Conservation (phyloP, 2,329 filamentous ascomycete species). For the Ustulina deusta region DNA sequence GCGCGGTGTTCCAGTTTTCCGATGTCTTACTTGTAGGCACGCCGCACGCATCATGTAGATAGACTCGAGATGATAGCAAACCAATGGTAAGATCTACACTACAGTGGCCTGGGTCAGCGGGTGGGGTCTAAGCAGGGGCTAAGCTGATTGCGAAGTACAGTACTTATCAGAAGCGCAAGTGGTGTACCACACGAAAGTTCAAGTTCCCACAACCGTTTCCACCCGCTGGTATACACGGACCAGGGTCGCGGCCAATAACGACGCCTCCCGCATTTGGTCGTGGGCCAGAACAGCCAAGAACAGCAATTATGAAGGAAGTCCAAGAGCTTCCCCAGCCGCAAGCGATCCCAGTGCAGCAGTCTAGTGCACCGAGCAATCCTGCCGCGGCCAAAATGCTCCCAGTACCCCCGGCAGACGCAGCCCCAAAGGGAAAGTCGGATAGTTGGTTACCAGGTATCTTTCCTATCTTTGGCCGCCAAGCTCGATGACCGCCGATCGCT, state of each 20-base stretch:
- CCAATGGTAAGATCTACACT: slow-evolving; percentile 26
- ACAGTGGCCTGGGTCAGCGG: slow-evolving; percentile 16
- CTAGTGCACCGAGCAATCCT: slow-evolving; percentile 28
- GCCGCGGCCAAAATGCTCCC: slow-evolving; percentile 23
- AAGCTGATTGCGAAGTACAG: slow-evolving; percentile 35
- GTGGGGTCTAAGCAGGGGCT: background rate
- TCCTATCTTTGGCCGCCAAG: slow-evolving; percentile 35
- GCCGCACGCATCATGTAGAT: background rate
- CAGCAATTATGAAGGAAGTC: slow-evolving; percentile 32
- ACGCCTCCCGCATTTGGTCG: slow-evolving; percentile 20
- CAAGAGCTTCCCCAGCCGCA: slow-evolving; percentile 27
- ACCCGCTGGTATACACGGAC: background rate
- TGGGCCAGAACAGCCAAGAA: slow-evolving; percentile 17
- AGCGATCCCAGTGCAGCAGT: slow-evolving; percentile 22
- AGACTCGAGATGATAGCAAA: slow-evolving; percentile 5
- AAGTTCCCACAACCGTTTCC: slow-evolving; percentile 10
- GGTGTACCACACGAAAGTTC: slow-evolving; percentile 22
- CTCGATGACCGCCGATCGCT: slow-evolving; percentile 15
- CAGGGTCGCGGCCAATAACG: slow-evolving; percentile 29
- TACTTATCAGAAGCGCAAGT: slow-evolving; percentile 16
- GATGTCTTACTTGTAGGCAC: slow-evolving; percentile 5
- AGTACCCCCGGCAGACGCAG: slow-evolving; percentile 21
- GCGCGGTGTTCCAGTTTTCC: background rate
- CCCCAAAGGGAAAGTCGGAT: slow-evolving; percentile 41
- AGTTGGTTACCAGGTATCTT: background rate